phyloP scores from a whole-genome alignment of 352 stramenopile species.

The Globisporangium takayamanum region DNA sequence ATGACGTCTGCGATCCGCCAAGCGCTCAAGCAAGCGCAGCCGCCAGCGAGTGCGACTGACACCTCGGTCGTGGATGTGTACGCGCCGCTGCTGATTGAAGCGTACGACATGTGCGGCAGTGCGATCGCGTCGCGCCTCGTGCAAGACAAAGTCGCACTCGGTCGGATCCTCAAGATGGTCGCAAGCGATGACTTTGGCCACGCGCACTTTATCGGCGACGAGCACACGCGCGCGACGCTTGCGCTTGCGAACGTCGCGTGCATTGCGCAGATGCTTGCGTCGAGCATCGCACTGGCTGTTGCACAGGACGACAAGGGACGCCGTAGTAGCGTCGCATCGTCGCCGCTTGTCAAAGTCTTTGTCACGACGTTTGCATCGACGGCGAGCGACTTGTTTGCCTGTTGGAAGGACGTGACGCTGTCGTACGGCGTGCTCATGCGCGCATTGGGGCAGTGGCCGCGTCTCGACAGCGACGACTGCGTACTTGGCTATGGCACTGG shows the following conservation, averaged over 20 bases:
- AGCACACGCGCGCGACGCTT: slow-evolving; percentile 43
- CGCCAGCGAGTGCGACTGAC: slow-evolving; percentile 9
- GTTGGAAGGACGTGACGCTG: slow-evolving; percentile 45
- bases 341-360: slow-evolving; percentile 52
- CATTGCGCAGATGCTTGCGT: slow-evolving; percentile 46
- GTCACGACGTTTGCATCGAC: slow-evolving; percentile 32
- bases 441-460: slow-evolving; percentile 28
- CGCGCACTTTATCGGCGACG: slow-evolving; percentile 50
- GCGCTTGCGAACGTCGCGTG: slow-evolving; percentile 58
- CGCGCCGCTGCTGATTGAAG: slow-evolving; percentile 61
- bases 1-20: slow-evolving; percentile 75
- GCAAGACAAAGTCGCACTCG: slow-evolving; percentile 66
- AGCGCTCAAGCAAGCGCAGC: slow-evolving; percentile 51
- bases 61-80: slow-evolving; percentile 37
- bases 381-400: slow-evolving; percentile 37
- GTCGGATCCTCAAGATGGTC: slow-evolving; percentile 57
- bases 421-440: slow-evolving; percentile 44
- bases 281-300: slow-evolving; percentile 30
- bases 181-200: slow-evolving; percentile 56
- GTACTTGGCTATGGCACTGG: slow-evolving; percentile 6
- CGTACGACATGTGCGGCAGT: slow-evolving; percentile 49
- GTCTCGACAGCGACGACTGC: slow-evolving; percentile 8
- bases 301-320: slow-evolving; percentile 8
- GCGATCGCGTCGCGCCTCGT: slow-evolving; percentile 47
- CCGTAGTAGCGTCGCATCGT: slow-evolving; percentile 15